phyloP scores from a whole-genome alignment of 345 rosid species.

The Garcia nutans region DNA sequence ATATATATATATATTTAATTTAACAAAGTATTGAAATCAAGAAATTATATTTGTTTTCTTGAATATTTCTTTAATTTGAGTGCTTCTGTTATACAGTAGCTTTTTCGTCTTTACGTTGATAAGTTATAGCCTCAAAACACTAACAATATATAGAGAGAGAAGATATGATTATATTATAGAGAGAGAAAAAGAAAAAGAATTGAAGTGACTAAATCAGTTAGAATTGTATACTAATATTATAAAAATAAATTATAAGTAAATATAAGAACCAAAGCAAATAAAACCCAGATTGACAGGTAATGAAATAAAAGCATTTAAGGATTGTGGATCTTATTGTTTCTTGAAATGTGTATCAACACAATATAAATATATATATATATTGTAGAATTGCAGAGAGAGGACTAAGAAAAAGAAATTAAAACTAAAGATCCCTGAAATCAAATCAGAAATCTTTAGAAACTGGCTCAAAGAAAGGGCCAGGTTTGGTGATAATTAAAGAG shows the following conservation, averaged over 20 bases:
- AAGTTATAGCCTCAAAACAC: background rate
- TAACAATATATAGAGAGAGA: slow-evolving; percentile 18
- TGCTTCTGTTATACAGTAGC: no score
- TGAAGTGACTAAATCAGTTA: slow-evolving; percentile 53
- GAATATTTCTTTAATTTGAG: no score
- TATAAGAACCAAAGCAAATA: slow-evolving; percentile 19
- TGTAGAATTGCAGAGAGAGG: slow-evolving; percentile 20
- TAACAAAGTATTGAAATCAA: background rate
- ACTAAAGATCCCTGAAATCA: slow-evolving; percentile 49
- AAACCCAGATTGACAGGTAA: slow-evolving; percentile 26
- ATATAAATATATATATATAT: no score
- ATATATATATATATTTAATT: background rate
- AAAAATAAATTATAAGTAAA: background rate
- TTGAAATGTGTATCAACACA: slow-evolving; percentile 10
- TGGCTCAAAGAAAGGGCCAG: slow-evolving; percentile 10
- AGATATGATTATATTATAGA: slow-evolving; percentile 4
- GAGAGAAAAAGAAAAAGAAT: slow-evolving; percentile 16
- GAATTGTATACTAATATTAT: slow-evolving; percentile 15
- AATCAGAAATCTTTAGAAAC: slow-evolving; percentile 32
- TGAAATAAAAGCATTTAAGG: slow-evolving; percentile 15
- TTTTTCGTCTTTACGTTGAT: background rate
- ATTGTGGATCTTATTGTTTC: slow-evolving; percentile 3
- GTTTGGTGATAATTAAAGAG: no score
- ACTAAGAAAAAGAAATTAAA: slow-evolving; percentile 44
- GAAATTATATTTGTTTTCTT: background rate